Conservation (phyloP, 805 yeast species). For the Barnettozyma populi region DNA sequence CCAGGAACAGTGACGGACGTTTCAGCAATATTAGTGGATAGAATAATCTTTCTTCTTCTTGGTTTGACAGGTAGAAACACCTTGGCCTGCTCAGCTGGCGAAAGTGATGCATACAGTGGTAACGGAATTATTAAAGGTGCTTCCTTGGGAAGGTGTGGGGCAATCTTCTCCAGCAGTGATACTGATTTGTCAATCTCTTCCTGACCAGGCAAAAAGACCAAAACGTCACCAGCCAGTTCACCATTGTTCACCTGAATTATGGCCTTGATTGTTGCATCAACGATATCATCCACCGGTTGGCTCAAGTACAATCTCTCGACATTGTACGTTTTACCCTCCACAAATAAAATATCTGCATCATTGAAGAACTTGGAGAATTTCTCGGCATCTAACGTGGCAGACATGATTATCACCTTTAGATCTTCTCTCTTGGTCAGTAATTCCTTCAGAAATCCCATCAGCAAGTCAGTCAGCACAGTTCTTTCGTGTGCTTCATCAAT, state of each 20-base stretch:
- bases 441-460: constrained; percentile 81
- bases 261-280: constrained; percentile 69
- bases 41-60: constrained; percentile 75
- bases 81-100: constrained; percentile 74
- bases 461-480: constrained; percentile 83
- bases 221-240: constrained; percentile 79
- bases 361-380: constrained; percentile 73
- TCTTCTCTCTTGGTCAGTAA: constrained; percentile 48
- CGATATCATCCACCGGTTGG: constrained; percentile 71
- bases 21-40: constrained; percentile 96
- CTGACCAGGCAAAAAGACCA: constrained; percentile 92
- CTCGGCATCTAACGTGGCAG: constrained; percentile 94
- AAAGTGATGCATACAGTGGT: constrained; percentile 91
- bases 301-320: constrained; percentile 68
- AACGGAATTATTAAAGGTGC: constrained; percentile 73
- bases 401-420: constrained; percentile 79
- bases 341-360: constrained; percentile 74
- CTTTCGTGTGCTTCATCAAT: constrained; percentile 98
- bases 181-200: constrained; percentile 92
- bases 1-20: constrained; percentile 96
- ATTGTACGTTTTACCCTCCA: constrained; percentile 86
- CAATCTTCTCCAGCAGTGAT: constrained; percentile 48
- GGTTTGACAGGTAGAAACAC: constrained; percentile 65
- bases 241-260: constrained; percentile 73
- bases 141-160: constrained; percentile 63